phyloP scores from a whole-genome alignment of 148 eudicot genomes.

The Heliamphora exappendiculata region DNA sequence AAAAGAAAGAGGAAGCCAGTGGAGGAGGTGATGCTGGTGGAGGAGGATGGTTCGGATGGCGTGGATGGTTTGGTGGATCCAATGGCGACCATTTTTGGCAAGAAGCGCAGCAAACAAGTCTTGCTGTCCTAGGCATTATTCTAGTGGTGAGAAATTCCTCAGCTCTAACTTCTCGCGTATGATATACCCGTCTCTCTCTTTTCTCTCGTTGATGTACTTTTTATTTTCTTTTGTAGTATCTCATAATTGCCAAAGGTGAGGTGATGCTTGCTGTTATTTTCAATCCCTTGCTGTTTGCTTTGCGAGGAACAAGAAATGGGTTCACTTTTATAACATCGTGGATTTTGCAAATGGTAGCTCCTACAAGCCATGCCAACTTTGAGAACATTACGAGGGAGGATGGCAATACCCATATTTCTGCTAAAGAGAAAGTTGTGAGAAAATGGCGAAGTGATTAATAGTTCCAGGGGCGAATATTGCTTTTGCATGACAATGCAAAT shows the following conservation, averaged over 20 bases:
- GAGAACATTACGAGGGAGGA: conserved; percentile 30
- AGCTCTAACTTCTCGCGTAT: neutral
- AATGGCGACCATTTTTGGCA: conserved; percentile 76
- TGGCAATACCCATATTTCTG: conserved; percentile 32
- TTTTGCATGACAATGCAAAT: conserved; percentile 9
- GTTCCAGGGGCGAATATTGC: conserved; percentile 1
- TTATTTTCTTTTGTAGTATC: conserved; percentile 36
- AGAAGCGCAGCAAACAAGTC: conserved; percentile 69
- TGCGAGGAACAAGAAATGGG: conserved; percentile 47
- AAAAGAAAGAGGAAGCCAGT: conserved; percentile 55
- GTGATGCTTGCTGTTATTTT: conserved; percentile 54
- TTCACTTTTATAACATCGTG: conserved; percentile 31
- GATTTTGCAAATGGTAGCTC: conserved; percentile 34
- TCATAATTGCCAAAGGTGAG: conserved; percentile 70
- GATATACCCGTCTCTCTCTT: neutral
- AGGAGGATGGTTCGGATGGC: conserved; percentile 80
- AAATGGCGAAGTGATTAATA: conserved; percentile 74
- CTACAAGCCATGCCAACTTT: conserved; percentile 22
- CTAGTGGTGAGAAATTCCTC: conserved; percentile 37
- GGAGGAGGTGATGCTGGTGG: conserved; percentile 74
- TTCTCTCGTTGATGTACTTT: neutral
- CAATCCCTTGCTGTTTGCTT: conserved; percentile 58
- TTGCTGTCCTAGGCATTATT: conserved; percentile 52
- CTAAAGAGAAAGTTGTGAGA: conserved; percentile 65
- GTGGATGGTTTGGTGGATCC: conserved; percentile 60